A percentile compares a stretch with the other conserved stretches of the same genome.
These are phyloP conservation scores for Ilyonectria robusta DNA, from an alignment of 2,329 filamentous ascomycete genomes.

Conservation along the genomic window DNA sequence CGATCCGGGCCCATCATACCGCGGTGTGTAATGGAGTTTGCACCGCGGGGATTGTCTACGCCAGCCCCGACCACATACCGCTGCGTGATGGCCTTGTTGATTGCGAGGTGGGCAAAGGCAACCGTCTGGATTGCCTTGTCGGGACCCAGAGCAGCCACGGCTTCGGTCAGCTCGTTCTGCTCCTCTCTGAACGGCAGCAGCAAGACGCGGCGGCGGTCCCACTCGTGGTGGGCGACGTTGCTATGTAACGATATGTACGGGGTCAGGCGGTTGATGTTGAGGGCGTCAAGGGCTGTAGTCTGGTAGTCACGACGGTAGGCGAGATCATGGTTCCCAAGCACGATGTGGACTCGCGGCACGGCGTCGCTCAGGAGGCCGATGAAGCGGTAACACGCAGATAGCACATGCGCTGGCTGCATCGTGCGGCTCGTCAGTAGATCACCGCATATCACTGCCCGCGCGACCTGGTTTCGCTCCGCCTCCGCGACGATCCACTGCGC, in stretches of 20 bases:
- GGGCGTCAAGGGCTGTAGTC: conserved; percentile 38
- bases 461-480: conserved; percentile 31
- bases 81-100: conserved; percentile 43
- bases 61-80: conserved; percentile 14
- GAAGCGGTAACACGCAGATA: conserved; percentile 40
- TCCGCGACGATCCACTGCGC: conserved; percentile 39
- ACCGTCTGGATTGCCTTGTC: conserved; percentile 35
- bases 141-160: conserved; percentile 28
- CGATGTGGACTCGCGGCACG: conserved; percentile 36
- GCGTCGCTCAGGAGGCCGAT: conserved; percentile 32
- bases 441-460: conserved; percentile 38
- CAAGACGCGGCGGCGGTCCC: conserved; percentile 39
- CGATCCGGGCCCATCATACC: conserved; percentile 36
- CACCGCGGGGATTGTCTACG: conserved; percentile 3
- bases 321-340: conserved; percentile 46
- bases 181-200: conserved; percentile 43
- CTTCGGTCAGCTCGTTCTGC: conserved; percentile 34
- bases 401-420: conserved; percentile 34
- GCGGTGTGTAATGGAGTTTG: conserved; percentile 23
- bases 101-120: conserved; percentile 42
- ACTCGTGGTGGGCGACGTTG: conserved; percentile 27
- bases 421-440: conserved; percentile 42
- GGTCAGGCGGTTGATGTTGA: conserved; percentile 36
- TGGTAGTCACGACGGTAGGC: conserved; percentile 44
- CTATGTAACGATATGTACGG: conserved; percentile 37